A percentile compares a stretch with the other conserved stretches of the same genome.
phyloP scores from a whole-genome alignment of 2,329 filamentous ascomycete genomes.

The Neonectria coccinea region DNA sequence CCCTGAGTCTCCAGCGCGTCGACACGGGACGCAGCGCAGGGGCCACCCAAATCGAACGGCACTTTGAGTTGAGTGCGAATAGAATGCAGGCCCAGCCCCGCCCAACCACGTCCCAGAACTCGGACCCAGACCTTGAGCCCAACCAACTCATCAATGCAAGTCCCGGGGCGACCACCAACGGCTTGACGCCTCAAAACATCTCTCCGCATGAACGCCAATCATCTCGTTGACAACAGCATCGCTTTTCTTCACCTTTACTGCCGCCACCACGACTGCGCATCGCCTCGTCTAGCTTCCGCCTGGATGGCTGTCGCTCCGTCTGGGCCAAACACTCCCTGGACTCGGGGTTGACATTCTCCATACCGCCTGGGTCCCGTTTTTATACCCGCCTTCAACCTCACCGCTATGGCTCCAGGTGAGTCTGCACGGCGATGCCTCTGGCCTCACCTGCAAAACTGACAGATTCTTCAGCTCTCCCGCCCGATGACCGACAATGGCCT shows the following conservation, averaged over 20 bases:
- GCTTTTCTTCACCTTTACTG: neutral
- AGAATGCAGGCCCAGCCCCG: neutral
- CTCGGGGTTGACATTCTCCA: slow-evolving; percentile 30
- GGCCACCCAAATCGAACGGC: slow-evolving; percentile 9
- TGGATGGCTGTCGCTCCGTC: slow-evolving; percentile 38
- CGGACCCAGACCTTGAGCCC: slow-evolving; percentile 17
- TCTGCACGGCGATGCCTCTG: neutral
- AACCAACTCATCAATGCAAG: slow-evolving; percentile 24
- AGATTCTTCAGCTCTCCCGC: slow-evolving; percentile 44
- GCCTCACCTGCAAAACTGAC: slow-evolving; percentile 30
- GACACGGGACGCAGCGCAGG: neutral
- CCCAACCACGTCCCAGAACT: slow-evolving; percentile 15
- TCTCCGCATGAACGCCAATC: slow-evolving; percentile 25
- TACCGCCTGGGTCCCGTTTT: slow-evolving; percentile 33
- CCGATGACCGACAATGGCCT: slow-evolving; percentile 70
- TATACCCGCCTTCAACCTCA: slow-evolving; percentile 18
- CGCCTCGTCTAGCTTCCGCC: slow-evolving; percentile 1
- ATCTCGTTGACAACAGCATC: slow-evolving; percentile 13
- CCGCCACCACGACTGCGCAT: neutral
- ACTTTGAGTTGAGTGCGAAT: neutral
- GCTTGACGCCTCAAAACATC: slow-evolving; percentile 25
- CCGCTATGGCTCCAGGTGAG: slow-evolving; percentile 46
- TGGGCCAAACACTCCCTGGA: slow-evolving; percentile 32
- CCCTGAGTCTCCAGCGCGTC: slow-evolving; percentile 13
- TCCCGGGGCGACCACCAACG: slow-evolving; percentile 20